A percentile compares a stretch with the other conserved stretches of the same genome.
Evolutionary conservation across 371 early-diverging fungal species (phyloP).

Genomic region (Apophysomyces elegans): DNA sequence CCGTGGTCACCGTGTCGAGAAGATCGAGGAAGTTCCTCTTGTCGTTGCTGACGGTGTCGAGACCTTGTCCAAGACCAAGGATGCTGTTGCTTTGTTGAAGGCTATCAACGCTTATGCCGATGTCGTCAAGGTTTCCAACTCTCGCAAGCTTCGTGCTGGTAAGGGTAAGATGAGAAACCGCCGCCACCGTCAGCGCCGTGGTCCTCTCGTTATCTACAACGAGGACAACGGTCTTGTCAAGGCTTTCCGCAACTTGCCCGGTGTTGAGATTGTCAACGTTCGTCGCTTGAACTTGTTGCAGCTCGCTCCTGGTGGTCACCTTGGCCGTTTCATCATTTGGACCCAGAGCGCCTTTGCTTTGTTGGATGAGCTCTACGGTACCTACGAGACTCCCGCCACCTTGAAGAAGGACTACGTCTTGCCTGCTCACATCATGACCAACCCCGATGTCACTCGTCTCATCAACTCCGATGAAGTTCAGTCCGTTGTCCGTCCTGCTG

Average conservation of each 20-base stretch:
- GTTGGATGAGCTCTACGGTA: conserved; percentile 96
- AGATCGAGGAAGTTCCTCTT: conserved; percentile 97
- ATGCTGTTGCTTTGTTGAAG: conserved; percentile 93
- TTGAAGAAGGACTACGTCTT: conserved; percentile 96
- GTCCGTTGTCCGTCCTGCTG: conserved; percentile 90
- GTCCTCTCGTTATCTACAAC: conserved; percentile 97
- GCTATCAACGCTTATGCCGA: conserved; percentile 95
- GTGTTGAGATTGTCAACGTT: conserved; percentile 97
- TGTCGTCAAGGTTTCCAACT: conserved; percentile 96
- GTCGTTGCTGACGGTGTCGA: conserved; percentile 89
- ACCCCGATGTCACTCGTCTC: conserved; percentile 95
- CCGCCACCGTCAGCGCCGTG: conserved; percentile 97
- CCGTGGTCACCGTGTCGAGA: conserved; percentile 98
- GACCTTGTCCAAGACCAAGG: conserved; percentile 95
- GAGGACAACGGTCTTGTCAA: conserved; percentile 94
- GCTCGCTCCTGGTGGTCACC: conserved; percentile 99
- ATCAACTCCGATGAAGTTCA: conserved; percentile 99
- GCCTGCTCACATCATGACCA: conserved; percentile 88
- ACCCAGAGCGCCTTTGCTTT: conserved; percentile 96
- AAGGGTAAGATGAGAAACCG: conserved; percentile 99
- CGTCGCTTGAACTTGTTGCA: conserved; percentile 96
- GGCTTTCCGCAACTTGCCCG: conserved; percentile 99
- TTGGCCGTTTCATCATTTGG: conserved; percentile 99
- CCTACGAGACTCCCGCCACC: conserved; percentile 78
- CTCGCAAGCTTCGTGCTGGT: conserved; percentile 98